These are phyloP conservation scores for Balansia obtecta DNA, from an alignment of 2,329 filamentous ascomycete genomes.

Conservation along the genomic window DNA sequence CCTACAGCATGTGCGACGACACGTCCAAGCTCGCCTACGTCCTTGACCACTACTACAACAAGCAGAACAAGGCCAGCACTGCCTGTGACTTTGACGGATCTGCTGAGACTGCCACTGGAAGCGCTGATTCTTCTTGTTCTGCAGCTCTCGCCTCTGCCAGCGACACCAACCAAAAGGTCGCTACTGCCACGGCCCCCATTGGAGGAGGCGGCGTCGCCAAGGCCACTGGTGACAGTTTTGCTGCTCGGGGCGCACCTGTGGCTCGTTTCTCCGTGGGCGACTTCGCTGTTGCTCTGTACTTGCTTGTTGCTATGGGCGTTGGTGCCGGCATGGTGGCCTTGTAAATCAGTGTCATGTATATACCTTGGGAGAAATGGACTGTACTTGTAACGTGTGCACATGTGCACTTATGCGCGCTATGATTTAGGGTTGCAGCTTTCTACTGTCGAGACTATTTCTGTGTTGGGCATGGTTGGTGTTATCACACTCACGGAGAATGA, in stretches of 20 bases:
- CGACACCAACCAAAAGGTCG: slow-evolving; percentile 29
- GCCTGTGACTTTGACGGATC: slow-evolving; percentile 63
- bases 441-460: slow-evolving; percentile 2
- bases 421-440: not conserved
- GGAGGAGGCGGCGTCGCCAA: slow-evolving; percentile 6
- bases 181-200: slow-evolving; percentile 5
- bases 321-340: slow-evolving; percentile 42
- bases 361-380: slow-evolving; percentile 1
- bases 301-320: slow-evolving; percentile 36
- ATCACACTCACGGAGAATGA: slow-evolving; percentile 13
- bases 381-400: slow-evolving; percentile 7
- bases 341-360: slow-evolving; percentile 22
- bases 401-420: slow-evolving; percentile 2
- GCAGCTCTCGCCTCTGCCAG: slow-evolving; percentile 50
- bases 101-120: slow-evolving; percentile 40
- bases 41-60: slow-evolving; percentile 60
- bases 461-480: slow-evolving; percentile 18
- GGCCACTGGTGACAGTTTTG: slow-evolving; percentile 5
- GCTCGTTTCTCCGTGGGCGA: slow-evolving; percentile 33
- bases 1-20: slow-evolving; percentile 64
- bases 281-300: slow-evolving; percentile 36
- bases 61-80: slow-evolving; percentile 35
- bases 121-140: slow-evolving; percentile 41
- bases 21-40: slow-evolving; percentile 61
- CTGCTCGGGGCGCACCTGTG: slow-evolving; percentile 14